Evolutionary conservation across 441 rosid genomes (phyloP).

Genomic region (Gossypium davidsonii): DNA sequence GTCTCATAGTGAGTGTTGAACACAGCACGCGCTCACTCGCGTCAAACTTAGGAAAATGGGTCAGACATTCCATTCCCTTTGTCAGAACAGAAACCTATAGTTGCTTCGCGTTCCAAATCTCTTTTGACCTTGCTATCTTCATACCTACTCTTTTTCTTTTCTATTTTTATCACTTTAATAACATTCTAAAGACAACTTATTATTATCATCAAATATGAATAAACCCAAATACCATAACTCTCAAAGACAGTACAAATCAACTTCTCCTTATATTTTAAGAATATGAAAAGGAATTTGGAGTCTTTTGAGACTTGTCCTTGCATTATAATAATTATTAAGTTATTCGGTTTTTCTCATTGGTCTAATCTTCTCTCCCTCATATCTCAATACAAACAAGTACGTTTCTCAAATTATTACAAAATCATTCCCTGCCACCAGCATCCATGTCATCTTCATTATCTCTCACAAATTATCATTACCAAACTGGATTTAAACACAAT

Average conservation of each 20-base stretch:
- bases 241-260: too few species aligned
- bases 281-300: neutral
- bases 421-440: constrained; percentile 22
- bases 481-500: neutral
- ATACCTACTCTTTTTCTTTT: neutral
- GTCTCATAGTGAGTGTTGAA: constrained; percentile 33
- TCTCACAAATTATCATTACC: neutral
- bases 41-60: constrained; percentile 15
- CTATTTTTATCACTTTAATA: neutral
- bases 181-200: too few species aligned
- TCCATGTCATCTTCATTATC: neutral
- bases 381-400: neutral
- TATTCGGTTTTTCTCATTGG: too few species aligned
- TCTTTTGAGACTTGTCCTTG: neutral
- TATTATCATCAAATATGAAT: too few species aligned
- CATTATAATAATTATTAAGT: neutral
- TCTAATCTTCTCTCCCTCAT: neutral
- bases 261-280: neutral
- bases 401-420: constrained; percentile 23
- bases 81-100: neutral
- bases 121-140: neutral
- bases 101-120: neutral
- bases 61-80: constrained; percentile 23
- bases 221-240: too few species aligned
- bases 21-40: constrained; percentile 22